Evolutionary conservation across 176 grass and related monocot species (phyloP), one percentile per base, ranked within the genome.

Genomic region (Pontederia paniculata): DNA sequence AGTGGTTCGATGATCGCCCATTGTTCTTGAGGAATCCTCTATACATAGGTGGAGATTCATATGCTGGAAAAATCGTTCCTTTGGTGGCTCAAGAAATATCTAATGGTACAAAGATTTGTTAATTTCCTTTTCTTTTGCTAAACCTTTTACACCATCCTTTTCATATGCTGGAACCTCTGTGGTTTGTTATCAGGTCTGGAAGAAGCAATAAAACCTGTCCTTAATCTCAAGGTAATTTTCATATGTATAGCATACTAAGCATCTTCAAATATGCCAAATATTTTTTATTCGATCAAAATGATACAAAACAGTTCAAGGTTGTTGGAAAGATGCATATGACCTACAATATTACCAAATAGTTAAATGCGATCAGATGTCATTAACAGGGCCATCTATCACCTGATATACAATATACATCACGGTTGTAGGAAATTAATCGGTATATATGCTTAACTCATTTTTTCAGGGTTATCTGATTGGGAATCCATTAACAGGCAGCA

Each of bases 141-240:
- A 1, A 10, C 9, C 14, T 12, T 11, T 9, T 48, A 11, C 14
- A 13, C 11, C 10, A 12, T 12, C 14, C 8, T 48, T 9, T 14
- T 48, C 45, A 48, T 48, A 4, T 4, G 1, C n/a, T 37, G 28
- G 8, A 2, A 23, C 46, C 4, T 11, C 21, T 41, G n/a, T 73
- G 66, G 48, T 9, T 9, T 3, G 16, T 17, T 12, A 48, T 1
- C 42, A 80, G 80, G 41, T 66, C 70, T 67, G 19, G 50, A 73
- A 71, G 53, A 42, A 22, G 78, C 69, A 3, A 17, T 31, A 2
- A 16, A 57, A 18, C 31, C 55, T 42, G 42, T 42, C 54, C 20
- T 70, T 9, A 88, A 88, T 74, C 55, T 83, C 31, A 83, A 83
- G 84, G 80, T 88, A 48, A 12, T 74, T 10, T 47, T 47, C n/a